Evolutionary conservation across 805 yeast genomes (phyloP), one percentile per base, ranked within the genome.

Genomic region (Cephaloascus albidus): DNA sequence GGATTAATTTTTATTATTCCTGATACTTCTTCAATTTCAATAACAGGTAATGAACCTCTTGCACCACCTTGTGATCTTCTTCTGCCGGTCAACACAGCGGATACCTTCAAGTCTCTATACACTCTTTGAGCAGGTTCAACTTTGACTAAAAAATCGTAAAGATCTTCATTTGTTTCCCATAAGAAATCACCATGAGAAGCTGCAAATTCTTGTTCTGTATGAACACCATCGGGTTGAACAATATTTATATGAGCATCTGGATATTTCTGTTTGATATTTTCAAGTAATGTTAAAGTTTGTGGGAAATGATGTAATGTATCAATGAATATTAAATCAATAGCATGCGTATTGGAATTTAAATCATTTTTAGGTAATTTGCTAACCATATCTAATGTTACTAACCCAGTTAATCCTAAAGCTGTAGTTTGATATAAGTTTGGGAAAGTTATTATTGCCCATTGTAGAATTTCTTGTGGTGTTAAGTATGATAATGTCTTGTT

Each of bases 281-380:
- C 68, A 3, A 89, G 81, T 32, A 90, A 69, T 3, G 81, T 86
- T 34, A 81, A 62, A 1, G 97, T 90, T 58, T 90, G 97, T n/a
- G 90, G 88, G 68, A 90, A 90, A 58, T 90, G 97, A 53, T 89
- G 85, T 45, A 90, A 64, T 0, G 97, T 90, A 55, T 90, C 97
- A 36, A 89, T 70, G 56, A 90, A 90, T 2, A 90, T 81, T 40
- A 89, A 65, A 40, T 88, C 94, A 4, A 85, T 66, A 1, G 80
- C 72, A 35, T 61, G 57, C 10, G 10, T 12, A 23, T 6, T 12
- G 10, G 28, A 23, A 8, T 8, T 23, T n/a, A n/a, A n/a, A n/a
- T n/a, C n/a, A 8, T 6, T 8, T 3, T 43, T 42, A 20, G 56
- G 43, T 36, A 81, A 49, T 52, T 78, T 76, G 26, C 83, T 71